Percentiles rank a stretch among this genome's conserved stretches.
These are phyloP conservation scores for Alternaria brassicicola DNA, from an alignment of 2,329 filamentous ascomycete genomes.

Conservation along the genomic window DNA sequence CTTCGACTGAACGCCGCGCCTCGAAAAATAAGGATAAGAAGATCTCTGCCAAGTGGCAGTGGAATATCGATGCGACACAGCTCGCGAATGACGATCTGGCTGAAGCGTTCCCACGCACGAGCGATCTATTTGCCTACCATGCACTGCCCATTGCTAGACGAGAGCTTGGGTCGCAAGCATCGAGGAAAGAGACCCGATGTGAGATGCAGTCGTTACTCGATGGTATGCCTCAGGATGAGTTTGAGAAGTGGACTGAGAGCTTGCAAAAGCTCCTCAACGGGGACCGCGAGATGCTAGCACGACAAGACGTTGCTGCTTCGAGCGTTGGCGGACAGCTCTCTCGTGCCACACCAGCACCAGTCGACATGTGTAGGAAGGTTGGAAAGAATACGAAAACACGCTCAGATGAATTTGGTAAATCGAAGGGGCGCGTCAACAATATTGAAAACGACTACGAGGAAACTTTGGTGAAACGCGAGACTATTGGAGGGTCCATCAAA, in stretches of 20 bases:
- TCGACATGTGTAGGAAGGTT: neutral
- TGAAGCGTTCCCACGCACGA: conserved; percentile 17
- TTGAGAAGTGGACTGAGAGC: conserved; percentile 23
- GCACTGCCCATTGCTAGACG: conserved; percentile 22
- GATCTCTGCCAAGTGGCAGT: conserved; percentile 25
- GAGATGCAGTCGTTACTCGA: conserved; percentile 22
- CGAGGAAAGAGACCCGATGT: conserved; percentile 12
- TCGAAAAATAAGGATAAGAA: conserved; percentile 15
- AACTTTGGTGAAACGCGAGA: conserved; percentile 1
- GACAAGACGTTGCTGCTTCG: neutral
- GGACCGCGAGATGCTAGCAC: conserved; percentile 28
- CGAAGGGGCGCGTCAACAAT: neutral
- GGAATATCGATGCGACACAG: conserved; percentile 23
- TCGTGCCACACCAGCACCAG: conserved; percentile 13
- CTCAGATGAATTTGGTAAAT: neutral
- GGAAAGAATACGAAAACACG: neutral
- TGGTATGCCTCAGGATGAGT: conserved; percentile 13
- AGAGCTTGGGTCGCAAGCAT: conserved; percentile 16
- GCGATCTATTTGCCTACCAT: conserved; percentile 37
- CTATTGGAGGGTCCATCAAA: neutral
- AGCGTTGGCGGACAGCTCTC: neutral
- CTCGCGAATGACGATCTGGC: conserved; percentile 3
- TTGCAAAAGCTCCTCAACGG: conserved; percentile 24
- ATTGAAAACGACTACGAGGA: neutral
- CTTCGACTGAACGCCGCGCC: neutral